These are phyloP conservation scores for Endotrypanum monterogeii DNA, from an alignment of 208 protist species.

Conservation along the genomic window DNA sequence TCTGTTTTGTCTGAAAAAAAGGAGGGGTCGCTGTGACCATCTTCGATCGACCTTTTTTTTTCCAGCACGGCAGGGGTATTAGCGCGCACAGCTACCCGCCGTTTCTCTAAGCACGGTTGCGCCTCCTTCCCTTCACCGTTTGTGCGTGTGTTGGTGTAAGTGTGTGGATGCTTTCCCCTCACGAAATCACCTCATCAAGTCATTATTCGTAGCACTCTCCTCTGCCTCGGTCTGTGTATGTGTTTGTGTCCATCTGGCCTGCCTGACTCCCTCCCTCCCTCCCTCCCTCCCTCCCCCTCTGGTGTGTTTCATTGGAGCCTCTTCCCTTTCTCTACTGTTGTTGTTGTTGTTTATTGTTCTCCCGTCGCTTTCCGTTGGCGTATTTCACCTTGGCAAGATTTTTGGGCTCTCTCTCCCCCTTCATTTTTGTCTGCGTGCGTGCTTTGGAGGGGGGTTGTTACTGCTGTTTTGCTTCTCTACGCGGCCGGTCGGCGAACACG, in stretches of 20 bases:
- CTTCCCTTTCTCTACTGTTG: no score
- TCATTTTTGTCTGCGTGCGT: conserved; percentile 2
- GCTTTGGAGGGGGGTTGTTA: no score
- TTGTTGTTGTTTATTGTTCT: no score
- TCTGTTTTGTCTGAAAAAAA: neutral
- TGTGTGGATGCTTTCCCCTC: neutral
- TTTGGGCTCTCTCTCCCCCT: neutral
- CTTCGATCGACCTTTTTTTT: neutral
- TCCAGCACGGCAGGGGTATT: neutral
- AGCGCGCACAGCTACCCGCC: neutral
- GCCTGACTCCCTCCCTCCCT: no score
- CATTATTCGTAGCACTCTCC: neutral
- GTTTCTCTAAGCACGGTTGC: neutral
- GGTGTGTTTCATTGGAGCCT: neutral
- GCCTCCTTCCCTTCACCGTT: neutral
- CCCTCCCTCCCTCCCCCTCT: neutral
- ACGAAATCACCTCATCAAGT: neutral
- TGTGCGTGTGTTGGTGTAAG: neutral
- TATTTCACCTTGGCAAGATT: no score
- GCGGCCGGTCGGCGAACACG: neutral
- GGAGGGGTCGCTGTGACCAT: neutral
- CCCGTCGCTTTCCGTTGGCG: no score
- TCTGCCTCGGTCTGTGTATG: no score
- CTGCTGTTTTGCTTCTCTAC: conserved; percentile 2
- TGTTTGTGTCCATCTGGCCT: no score